These are phyloP conservation scores for Trichoderma guizhouense DNA, from an alignment of 2,329 filamentous ascomycete species.

Conservation along the genomic window DNA sequence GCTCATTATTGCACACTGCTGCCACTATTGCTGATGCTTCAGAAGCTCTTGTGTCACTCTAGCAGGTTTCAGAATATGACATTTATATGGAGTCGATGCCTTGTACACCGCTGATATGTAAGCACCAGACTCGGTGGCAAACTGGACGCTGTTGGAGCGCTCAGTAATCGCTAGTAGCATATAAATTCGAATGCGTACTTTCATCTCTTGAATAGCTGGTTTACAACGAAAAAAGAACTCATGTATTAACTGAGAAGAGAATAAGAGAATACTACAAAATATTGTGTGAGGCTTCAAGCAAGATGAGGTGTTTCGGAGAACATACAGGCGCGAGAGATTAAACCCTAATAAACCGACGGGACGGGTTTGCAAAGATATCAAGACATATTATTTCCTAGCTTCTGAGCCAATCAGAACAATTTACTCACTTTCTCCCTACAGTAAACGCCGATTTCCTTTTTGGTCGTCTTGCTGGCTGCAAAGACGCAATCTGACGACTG, in stretches of 20 bases:
- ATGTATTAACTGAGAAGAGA: not conserved
- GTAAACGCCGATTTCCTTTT: not conserved
- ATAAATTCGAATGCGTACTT: not conserved
- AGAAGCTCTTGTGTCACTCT: not conserved
- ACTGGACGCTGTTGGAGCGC: not conserved
- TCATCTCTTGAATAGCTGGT: not conserved
- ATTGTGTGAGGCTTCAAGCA: not conserved
- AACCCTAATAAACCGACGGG: constrained; percentile 1
- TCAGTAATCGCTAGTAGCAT: not conserved
- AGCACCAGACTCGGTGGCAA: not conserved
- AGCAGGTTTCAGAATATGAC: not conserved
- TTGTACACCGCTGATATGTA: not conserved
- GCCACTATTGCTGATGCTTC: not conserved
- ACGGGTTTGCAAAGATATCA: not conserved
- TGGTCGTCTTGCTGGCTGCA: not conserved
- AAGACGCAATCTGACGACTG: not conserved
- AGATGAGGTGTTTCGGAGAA: not conserved
- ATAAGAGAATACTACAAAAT: not conserved
- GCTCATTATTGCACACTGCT: not conserved
- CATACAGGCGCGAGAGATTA: not conserved
- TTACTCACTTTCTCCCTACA: not conserved
- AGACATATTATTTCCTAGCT: not conserved
- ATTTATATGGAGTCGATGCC: not conserved
- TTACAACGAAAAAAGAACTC: not conserved
- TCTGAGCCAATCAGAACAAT: not conserved